Base-by-base conservation (phyloP, 2,329 filamentous ascomycete genomes). In the Hypoxylon sp. region DNA sequence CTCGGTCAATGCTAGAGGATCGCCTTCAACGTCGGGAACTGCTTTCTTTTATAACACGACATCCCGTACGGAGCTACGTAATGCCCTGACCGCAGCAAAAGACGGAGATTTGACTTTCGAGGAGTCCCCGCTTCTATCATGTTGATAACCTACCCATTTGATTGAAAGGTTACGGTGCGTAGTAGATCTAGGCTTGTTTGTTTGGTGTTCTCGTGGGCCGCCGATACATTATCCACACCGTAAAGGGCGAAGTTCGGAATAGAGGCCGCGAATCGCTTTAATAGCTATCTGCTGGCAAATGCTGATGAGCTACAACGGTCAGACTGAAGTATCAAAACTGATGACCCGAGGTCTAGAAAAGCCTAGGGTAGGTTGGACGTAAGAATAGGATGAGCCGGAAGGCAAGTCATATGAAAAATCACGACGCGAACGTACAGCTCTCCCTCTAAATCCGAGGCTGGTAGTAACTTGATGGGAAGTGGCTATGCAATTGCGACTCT, bases 21-120 rank as follows among this genome's bases (percentile, higher is more conserved):
- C 4, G 3, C 13, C 2, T 36, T 17, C 1, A 7, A 41, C 5
- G 2, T 17, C n/a, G 17, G 1, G n/a, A n/a, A 7, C 36, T 2
- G 3, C 36, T 9, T n/a, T 41, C 14, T 17, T 19, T 17, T 41
- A 17, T 17, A n/a, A 6, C 36, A 14, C 4, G 17, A 17, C 5
- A 38, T 38, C n/a, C 1, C 23, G 9, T 25, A 46, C 1, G 4
- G 49, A 6, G 5, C 9, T 41, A 59, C 61, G 61, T 32, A 46
- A 53, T 11, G 28, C 6, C 13, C 23, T 41, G n/a, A 14, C 61
- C 61, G 55, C 61, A 59, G 55, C 38, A 32, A 59, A 30, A 51
- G 32, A n/a, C 30, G 11, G 53, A 46, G 21, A 53, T 64, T 48
- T 41, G 11, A 32, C 25, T 19, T 38, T 7, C 17, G 10, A n/a